Base-by-base conservation (phyloP, 2,329 filamentous ascomycete genomes). In the Talaromyces sp. region DNA sequence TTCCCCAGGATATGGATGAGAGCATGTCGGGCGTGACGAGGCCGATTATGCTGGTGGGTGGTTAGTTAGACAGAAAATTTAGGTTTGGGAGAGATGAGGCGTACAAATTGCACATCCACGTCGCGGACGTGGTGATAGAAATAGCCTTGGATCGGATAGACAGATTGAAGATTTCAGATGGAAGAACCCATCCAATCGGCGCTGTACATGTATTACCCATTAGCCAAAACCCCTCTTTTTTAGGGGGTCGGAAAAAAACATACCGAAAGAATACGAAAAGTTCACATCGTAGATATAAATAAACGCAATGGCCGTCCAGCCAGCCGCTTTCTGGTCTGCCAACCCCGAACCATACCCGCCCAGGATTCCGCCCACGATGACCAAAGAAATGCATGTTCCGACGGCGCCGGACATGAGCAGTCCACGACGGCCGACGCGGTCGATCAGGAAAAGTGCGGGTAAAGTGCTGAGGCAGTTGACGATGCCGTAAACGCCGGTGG, bases 71-170 rank as follows among this genome's bases (percentile, higher is more conserved):
- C 6, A 27, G 9, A 30, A 30, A 30, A 9, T 7, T 8, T 8
- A 9, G 10, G 15, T 3, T 27, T 32, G 4, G 9, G 13, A n/a
- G 13, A 53, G 19, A 9, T 1, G 15, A 25, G 42, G 66, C 73
- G 57, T 60, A 75, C 73, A 75, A 75, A 54, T 75, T 75, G 33
- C 73, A 75, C 73, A 75, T 74, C 73, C 73, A 75, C 17, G 72
- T 75, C 6, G 72, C 71, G 1, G 73, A 75, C 3, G 73, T 75
- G 6, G 72, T 75, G 44, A 75, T 74, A 0, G 73, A 75, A 22
- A 76, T 73, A 5, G 73, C 73, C 57, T 76, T 75, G 53, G 72
- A 73, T 8, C 74, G 68, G 19, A 75, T 75, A 0, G 72, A 72
- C 4, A 73, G 70, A 49, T 74, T 74, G 64, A 76, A 77, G 9